phyloP scores from a whole-genome alignment of 202 grass and related monocot genomes.

The Sporobolus alterniflorus region DNA sequence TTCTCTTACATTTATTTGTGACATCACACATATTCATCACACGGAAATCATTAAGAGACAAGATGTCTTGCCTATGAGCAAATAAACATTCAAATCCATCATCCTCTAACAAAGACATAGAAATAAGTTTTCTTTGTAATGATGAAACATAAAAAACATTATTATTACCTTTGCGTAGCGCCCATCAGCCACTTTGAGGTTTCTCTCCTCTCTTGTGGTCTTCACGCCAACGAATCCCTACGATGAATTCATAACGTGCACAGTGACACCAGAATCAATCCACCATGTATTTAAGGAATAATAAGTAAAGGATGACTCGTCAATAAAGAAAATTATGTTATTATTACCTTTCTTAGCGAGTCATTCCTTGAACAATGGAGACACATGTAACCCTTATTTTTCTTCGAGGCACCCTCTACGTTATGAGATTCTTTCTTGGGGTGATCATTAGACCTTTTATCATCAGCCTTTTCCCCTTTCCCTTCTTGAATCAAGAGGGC shows the following conservation, averaged over 20 bases:
- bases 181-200: background rate
- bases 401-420: too few species aligned
- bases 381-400: background rate
- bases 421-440: background rate
- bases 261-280: background rate
- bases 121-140: background rate
- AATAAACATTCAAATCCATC: background rate
- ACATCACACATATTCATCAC: background rate
- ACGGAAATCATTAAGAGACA: background rate
- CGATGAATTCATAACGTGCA: background rate
- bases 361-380: background rate
- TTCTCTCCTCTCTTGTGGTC: background rate
- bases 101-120: too few species aligned
- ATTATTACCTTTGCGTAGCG: background rate
- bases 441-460: background rate
- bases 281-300: background rate
- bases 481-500: too few species aligned
- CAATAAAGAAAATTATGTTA: background rate
- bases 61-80: background rate
- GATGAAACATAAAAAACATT: background rate
- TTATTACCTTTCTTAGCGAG: background rate
- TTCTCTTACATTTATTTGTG: background rate
- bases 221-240: background rate
- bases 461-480: background rate
- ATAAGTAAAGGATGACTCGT: background rate